Conservation (phyloP, 176 grass and related monocot species). For the Poa annua region DNA sequence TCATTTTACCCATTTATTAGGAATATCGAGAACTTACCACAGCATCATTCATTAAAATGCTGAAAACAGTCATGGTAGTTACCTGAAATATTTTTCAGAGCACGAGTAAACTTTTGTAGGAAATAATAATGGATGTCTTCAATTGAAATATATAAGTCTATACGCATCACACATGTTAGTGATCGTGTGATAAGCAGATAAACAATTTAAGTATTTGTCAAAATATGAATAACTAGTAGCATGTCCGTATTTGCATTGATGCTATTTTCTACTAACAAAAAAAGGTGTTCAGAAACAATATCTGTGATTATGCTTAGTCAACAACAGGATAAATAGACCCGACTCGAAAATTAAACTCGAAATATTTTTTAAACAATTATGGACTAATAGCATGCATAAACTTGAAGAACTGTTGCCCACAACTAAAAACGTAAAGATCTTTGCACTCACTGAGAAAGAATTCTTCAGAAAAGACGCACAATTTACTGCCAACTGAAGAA, state of each 20-base stretch:
- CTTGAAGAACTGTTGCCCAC: constrained; percentile 18
- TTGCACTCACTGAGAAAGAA: constrained; percentile 60
- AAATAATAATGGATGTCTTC: background rate
- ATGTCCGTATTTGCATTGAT: background rate
- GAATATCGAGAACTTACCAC: constrained; percentile 52
- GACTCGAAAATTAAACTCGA: background rate
- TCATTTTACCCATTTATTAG: constrained; percentile 5
- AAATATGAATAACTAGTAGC: constrained; percentile 25
- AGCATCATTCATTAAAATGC: constrained; percentile 67
- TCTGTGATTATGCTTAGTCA: constrained; percentile 26
- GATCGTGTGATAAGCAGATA: constrained; percentile 8
- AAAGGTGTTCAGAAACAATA: constrained; percentile 34
- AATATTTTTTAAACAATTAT: background rate
- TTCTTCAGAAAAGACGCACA: constrained; percentile 86
- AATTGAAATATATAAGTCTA: constrained; percentile 27
- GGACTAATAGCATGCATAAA: background rate
- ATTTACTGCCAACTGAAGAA: constrained; percentile 65
- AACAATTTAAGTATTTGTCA: constrained; percentile 1
- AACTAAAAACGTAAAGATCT: background rate
- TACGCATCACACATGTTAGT: constrained; percentile 14
- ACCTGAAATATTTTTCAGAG: constrained; percentile 55
- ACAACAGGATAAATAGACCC: background rate
- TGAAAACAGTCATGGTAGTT: constrained; percentile 61
- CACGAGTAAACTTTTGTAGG: constrained; percentile 5
- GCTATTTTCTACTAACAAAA: constrained; percentile 33